These are phyloP conservation scores for Cercospora brassicicola DNA, from an alignment of 2,329 filamentous ascomycete genomes.

Conservation along the genomic window DNA sequence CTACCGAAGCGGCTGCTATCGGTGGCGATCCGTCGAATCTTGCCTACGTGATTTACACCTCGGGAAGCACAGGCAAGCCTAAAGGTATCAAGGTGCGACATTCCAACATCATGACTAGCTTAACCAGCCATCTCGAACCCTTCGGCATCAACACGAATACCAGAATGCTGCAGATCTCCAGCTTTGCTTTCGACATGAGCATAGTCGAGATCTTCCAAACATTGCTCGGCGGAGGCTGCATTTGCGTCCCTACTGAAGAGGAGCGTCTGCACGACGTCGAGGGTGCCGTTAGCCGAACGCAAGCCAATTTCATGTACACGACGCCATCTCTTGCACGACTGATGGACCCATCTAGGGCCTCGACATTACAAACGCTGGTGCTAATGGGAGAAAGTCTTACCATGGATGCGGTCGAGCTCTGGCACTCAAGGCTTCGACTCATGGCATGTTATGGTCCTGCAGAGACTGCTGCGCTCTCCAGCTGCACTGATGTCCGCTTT, in stretches of 20 bases:
- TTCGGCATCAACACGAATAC: not conserved
- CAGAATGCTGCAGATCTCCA: constrained; percentile 18
- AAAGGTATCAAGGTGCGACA: constrained; percentile 14
- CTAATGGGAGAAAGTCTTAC: not conserved
- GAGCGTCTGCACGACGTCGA: not conserved
- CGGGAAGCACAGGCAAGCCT: constrained; percentile 15
- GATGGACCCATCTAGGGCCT: not conserved
- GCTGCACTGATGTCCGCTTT: not conserved
- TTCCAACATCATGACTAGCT: not conserved
- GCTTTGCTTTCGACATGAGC: constrained; percentile 23
- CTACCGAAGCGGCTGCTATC: not conserved
- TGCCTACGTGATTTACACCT: constrained; percentile 14
- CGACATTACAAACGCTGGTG: not conserved
- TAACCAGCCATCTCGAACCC: not conserved
- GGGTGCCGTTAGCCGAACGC: not conserved
- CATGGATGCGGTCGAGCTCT: not conserved
- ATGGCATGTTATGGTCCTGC: not conserved
- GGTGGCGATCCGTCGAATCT: not conserved
- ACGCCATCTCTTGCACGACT: not conserved
- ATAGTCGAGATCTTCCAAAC: constrained; percentile 11
- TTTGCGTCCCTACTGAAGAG: constrained; percentile 30
- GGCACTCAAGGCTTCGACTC: not conserved
- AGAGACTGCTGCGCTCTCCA: not conserved
- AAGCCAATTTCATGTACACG: not conserved
- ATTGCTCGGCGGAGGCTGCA: constrained; percentile 21